Percentiles rank a stretch among this genome's conserved stretches.
phyloP scores from a whole-genome alignment of 2,329 filamentous ascomycete genomes.

The Leptographium flavum region DNA sequence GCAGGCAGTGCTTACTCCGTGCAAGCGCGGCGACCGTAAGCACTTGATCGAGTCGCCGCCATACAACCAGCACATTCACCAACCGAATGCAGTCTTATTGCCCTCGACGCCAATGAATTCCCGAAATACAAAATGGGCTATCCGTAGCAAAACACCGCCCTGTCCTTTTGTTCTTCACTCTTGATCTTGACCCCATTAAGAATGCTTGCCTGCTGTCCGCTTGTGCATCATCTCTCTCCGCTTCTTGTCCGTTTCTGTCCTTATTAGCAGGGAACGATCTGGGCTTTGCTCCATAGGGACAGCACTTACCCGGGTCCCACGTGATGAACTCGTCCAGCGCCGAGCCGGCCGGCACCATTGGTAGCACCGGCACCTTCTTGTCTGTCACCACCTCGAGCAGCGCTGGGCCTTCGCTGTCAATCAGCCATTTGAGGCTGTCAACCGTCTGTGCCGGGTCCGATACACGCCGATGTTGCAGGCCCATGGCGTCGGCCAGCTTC shows the following conservation, averaged over 20 bases:
- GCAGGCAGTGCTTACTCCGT: too few species aligned
- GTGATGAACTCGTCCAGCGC: slow-evolving; percentile 87
- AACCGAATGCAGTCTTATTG: neutral
- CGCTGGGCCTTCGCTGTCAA: slow-evolving; percentile 79
- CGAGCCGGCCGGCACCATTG: slow-evolving; percentile 85
- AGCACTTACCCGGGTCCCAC: slow-evolving; percentile 58
- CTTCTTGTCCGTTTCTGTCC: slow-evolving; percentile 49
- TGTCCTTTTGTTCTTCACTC: neutral
- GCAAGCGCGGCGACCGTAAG: too few species aligned
- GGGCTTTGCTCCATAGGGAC: neutral
- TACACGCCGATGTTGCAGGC: slow-evolving; percentile 59
- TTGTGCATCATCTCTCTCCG: slow-evolving; percentile 53
- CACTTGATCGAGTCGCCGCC: too few species aligned
- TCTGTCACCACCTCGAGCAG: slow-evolving; percentile 87
- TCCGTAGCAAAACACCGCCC: neutral
- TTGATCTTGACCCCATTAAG: slow-evolving; percentile 9
- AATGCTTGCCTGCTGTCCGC: slow-evolving; percentile 40
- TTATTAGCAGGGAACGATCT: slow-evolving; percentile 9
- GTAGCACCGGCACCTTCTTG: slow-evolving; percentile 84
- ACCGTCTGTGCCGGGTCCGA: slow-evolving; percentile 63
- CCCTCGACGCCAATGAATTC: neutral
- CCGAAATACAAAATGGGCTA: too few species aligned
- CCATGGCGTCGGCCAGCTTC: slow-evolving; percentile 86
- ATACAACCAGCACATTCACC: too few species aligned
- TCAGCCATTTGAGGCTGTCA: slow-evolving; percentile 73